Evolutionary conservation across 2,329 filamentous ascomycete species (phyloP).

Genomic region (Phyllosticta citriasiana): DNA sequence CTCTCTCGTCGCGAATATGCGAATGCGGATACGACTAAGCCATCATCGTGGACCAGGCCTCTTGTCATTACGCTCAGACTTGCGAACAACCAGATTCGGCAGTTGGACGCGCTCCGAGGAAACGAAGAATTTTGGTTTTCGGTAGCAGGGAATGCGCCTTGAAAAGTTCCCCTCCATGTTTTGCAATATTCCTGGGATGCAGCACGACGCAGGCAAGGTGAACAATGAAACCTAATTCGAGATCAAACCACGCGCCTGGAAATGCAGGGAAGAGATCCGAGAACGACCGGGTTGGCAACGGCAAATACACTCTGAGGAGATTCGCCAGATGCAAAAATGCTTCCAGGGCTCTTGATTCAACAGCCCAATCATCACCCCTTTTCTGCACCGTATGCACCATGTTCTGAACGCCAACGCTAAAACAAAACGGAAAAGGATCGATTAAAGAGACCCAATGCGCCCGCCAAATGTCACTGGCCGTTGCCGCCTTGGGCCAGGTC

Average conservation of each 20-base stretch:
- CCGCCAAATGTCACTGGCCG: conserved; percentile 8
- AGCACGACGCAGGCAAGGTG: neutral
- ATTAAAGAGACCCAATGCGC: neutral
- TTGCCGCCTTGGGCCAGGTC: conserved; percentile 4
- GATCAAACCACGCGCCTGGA: neutral
- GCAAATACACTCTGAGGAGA: neutral
- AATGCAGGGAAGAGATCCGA: neutral
- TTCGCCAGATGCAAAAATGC: neutral
- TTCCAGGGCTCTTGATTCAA: neutral
- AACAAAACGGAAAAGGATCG: neutral
- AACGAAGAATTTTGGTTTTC: neutral
- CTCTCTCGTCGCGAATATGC: too few relatives aligned
- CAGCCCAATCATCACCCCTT: neutral
- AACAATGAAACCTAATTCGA: neutral
- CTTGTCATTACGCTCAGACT: too few relatives aligned
- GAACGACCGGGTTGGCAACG: neutral
- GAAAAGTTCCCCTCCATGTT: neutral
- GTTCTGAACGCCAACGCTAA: neutral
- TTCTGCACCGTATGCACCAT: neutral
- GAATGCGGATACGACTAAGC: too few relatives aligned
- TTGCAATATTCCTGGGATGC: neutral
- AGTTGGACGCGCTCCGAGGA: neutral
- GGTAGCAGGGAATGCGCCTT: neutral
- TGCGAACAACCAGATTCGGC: neutral
- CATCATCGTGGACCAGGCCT: too few relatives aligned